Base-by-base conservation (phyloP, 768 basidiomycete genomes). In the Lyophyllum atratum region DNA sequence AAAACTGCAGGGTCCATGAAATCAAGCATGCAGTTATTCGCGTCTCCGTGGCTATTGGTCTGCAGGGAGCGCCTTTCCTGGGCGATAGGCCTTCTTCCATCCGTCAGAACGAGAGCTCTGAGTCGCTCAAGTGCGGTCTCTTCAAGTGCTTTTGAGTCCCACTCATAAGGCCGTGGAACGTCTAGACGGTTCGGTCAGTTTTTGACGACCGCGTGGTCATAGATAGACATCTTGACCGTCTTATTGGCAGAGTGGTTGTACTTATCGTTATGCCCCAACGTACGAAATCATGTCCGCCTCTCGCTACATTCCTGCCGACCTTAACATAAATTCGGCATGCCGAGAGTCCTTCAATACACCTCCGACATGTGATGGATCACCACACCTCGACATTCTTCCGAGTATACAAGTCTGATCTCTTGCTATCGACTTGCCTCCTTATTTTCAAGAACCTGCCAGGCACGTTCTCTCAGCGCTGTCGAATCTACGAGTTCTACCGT, bases 161-260 rank as follows among this genome's bases (percentile, higher is more conserved):
- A 49, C 49, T 49, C 14, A n/a, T 49, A 49, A 49, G n/a, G 19
- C 49, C 49, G 49, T 22, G 15, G 31, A 11, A 2, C 7, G 22
- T 37, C 4, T 15, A 17, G 17, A n/a, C 44, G 26, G 15, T 4
- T 44, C 43, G 11, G 21, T 7, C 43, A 5, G 24, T 28, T 11
- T 34, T n/a, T 33, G 25, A 51, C 42, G 54, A 44, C 45, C 54
- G 43, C 33, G 44, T 49, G 54, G n/a, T n/a, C n/a, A n/a, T n/a
- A n/a, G n/a, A 55, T 55, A 55, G 31, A 26, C 43, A 54, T 47
- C 54, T 28, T n/a, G 26, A n/a, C 28, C 7, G 17, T 9, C 4
- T 19, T 29, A 17, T 29, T 47, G 46, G 28, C 8, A 25, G 43
- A 24, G 15, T 7, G 10, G 39, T 25, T 12, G 14, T 19, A 42